Evolutionary conservation across 108 stramenopile genomes (phyloP), one percentile per base, ranked within the genome.

Genomic region (Cyclotella atomus): DNA sequence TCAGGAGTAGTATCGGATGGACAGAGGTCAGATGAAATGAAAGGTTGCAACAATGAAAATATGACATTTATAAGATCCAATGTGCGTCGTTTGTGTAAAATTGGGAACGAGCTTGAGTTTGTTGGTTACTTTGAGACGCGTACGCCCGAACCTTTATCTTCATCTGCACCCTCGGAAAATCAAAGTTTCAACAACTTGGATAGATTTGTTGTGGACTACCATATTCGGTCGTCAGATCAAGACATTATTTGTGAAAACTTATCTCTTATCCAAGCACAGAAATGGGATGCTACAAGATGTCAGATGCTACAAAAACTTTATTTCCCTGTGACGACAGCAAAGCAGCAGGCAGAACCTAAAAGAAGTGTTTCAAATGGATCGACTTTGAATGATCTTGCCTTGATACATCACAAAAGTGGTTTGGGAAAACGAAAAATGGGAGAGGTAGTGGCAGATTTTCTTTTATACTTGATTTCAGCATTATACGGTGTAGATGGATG

Each of bases 401-500:
- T 38, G 36, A 43, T 43, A 24, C 71, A 80, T 65, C 65, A 69
- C 32, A 59, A 41, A 24, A 54, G 83, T 17, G 82, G 82, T 1
- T 29, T 85, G 4, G 83, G 68, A 44, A 93, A 93, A 65, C 79
- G 85, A 49, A 60, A 73, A 23, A 89, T 90, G 68, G 89, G 79
- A 30, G 84, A 89, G 65, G 47, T 82, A 29, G 32, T 93, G 19
- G 81, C 83, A 12, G 76, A 75, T 49, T 90, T 93, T 83, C 64
- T 90, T 3, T 59, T 93, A 14, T 67, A 70, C 14, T 53, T 83
- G 44, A 65, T 88, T 35, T 64, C 76, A 17, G 57, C 50, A 33
- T 66, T 83, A 19, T n/a, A 85, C 19, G 72, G 82, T 69, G 46
- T 60, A 12, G 47, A 56, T 30, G 38, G 24, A 12, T 7, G 21